Evolutionary conservation across 768 basidiomycete species (phyloP).

Genomic region (Flagelloscypha sp.): DNA sequence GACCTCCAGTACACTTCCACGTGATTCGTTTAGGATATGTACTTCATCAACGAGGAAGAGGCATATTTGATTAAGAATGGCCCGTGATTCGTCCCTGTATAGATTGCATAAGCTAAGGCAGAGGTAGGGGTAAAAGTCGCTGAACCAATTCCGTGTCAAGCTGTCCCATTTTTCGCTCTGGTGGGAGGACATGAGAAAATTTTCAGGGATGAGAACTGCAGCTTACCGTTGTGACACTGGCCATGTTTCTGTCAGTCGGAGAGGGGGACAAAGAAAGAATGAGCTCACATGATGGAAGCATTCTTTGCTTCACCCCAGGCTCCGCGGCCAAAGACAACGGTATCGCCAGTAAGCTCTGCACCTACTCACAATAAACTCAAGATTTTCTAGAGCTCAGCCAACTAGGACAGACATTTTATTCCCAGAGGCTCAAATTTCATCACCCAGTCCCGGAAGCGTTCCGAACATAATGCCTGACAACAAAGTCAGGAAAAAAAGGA

Average conservation of each 20-base stretch:
- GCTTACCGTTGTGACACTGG: constrained; percentile 70
- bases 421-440: constrained; percentile 70
- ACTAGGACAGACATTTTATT: constrained; percentile 49
- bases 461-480: constrained; percentile 74
- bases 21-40: constrained; percentile 82
- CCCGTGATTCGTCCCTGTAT: constrained; percentile 52
- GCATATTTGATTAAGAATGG: constrained; percentile 58
- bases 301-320: constrained; percentile 68
- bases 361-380: constrained; percentile 34
- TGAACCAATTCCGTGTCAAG: constrained; percentile 77
- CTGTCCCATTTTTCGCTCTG: constrained; percentile 97
- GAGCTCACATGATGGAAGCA: constrained; percentile 68
- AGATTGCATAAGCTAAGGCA: constrained; percentile 1
- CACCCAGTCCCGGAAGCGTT: constrained; percentile 79
- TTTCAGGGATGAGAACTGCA: constrained; percentile 1
- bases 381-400: neutral
- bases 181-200: constrained; percentile 1
- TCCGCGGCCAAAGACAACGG: constrained; percentile 53
- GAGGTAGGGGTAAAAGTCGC: neutral
- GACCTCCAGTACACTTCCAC: constrained; percentile 91
- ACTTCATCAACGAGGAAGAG: constrained; percentile 93
- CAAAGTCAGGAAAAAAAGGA: constrained; percentile 2
- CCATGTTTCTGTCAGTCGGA: constrained; percentile 4
- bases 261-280: neutral
- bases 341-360: constrained; percentile 90